phyloP scores from a whole-genome alignment of 331 rosid genomes.

The Rosa hybrid region DNA sequence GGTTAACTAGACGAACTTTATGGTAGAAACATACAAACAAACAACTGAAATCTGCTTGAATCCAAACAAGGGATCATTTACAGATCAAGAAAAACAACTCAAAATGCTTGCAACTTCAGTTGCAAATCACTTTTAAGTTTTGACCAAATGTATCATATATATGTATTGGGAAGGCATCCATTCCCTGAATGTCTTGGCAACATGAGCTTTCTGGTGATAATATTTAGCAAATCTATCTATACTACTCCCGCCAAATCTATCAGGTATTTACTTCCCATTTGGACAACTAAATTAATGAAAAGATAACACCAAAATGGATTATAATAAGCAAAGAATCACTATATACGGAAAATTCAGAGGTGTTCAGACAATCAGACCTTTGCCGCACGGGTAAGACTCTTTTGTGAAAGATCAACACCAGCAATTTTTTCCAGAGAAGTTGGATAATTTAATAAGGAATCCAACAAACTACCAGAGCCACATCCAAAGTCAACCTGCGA shows the following conservation, averaged over 20 bases:
- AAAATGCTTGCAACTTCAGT: neutral
- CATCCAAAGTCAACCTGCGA: constrained; percentile 96
- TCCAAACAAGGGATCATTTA: neutral
- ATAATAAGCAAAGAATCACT: neutral
- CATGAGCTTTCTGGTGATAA: neutral
- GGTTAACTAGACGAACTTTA: constrained; percentile 19
- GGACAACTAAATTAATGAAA: neutral
- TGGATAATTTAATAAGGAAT: constrained; percentile 69
- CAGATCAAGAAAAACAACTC: constrained; percentile 1
- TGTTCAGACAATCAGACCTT: constrained; percentile 48
- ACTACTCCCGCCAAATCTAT: neutral
- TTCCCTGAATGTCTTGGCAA: neutral
- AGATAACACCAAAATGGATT: neutral
- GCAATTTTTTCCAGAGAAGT: constrained; percentile 77
- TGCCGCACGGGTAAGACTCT: constrained; percentile 87
- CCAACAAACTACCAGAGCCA: constrained; percentile 98
- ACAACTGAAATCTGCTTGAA: neutral
- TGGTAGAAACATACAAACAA: neutral
- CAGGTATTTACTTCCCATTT: neutral
- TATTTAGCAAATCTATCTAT: constrained; percentile 3
- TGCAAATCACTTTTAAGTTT: neutral
- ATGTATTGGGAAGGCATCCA: neutral
- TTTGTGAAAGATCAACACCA: constrained; percentile 85
- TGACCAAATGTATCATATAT: neutral
- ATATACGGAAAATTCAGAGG: constrained; percentile 12